Conservation (phyloP, 2,329 filamentous ascomycete species). For the Aaosphaeria arxii region DNA sequence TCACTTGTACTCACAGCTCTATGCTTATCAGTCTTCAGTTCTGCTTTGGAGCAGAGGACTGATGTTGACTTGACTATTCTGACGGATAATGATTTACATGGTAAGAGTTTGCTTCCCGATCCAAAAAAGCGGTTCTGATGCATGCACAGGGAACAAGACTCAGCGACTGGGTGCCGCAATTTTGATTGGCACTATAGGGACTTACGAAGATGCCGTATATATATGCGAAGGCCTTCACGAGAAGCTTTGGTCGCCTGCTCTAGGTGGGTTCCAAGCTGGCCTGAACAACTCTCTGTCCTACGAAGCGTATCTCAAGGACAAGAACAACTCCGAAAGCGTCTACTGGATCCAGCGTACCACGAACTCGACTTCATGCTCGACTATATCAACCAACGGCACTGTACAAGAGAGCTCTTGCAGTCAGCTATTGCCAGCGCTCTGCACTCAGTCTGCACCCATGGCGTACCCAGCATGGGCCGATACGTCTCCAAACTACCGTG, state of each 20-base stretch:
- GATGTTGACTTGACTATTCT: not conserved
- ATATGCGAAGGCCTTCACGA: not conserved
- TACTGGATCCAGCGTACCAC: not conserved
- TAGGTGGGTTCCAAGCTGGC: not conserved
- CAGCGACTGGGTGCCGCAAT: constrained; percentile 1
- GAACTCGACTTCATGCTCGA: not conserved
- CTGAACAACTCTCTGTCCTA: constrained; percentile 2
- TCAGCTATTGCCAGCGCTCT: constrained; percentile 2
- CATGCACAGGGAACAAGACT: constrained; percentile 1
- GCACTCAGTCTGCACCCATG: constrained; percentile 7
- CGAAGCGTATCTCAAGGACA: not conserved
- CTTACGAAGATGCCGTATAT: not conserved
- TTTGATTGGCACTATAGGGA: not conserved
- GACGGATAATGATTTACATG: constrained; percentile 2
- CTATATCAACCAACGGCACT: constrained; percentile 5
- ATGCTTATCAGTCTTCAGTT: too few relatives aligned
- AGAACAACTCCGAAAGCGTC: not conserved
- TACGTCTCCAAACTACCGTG: constrained; percentile 1
- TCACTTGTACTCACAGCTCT: too few relatives aligned
- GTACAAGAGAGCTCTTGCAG: constrained; percentile 1
- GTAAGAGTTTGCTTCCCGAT: not conserved
- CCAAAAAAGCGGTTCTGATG: not conserved
- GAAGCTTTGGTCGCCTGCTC: not conserved
- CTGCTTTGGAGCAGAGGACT: too few relatives aligned
- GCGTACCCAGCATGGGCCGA: not conserved